A percentile compares a stretch with the other conserved stretches of the same genome.
Evolutionary conservation across 176 grass and related monocot genomes (phyloP).

Genomic region (Hyparrhenia diplandra): DNA sequence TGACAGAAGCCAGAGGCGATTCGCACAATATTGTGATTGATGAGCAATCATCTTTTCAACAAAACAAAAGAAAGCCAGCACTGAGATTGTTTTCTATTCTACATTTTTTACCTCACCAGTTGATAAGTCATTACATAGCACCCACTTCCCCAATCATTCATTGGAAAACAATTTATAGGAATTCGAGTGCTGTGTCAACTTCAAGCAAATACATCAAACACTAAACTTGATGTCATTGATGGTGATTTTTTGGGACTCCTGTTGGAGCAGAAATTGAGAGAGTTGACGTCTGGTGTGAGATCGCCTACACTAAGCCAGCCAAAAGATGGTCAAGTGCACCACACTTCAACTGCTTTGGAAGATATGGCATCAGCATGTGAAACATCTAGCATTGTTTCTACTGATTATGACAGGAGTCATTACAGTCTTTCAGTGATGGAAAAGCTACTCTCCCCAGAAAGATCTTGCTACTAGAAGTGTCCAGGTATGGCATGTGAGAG

Average conservation of each 20-base stretch:
- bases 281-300: conserved; percentile 50
- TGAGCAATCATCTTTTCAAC: conserved; percentile 45
- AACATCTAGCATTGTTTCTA: conserved; percentile 44
- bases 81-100: conserved; percentile 93
- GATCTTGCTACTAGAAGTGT: conserved; percentile 26
- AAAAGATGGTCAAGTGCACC: conserved; percentile 32
- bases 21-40: conserved; percentile 84
- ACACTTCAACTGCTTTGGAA: conserved; percentile 27
- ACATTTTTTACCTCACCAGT: conserved; percentile 88
- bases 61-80: conserved; percentile 52
- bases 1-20: conserved; percentile 54
- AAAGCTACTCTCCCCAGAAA: background rate
- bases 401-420: conserved; percentile 48
- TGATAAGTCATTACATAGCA: conserved; percentile 48
- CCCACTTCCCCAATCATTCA: conserved; percentile 28
- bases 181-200: conserved; percentile 22
- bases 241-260: conserved; percentile 80
- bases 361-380: conserved; percentile 39
- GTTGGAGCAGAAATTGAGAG: conserved; percentile 83
- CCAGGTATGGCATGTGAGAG: conserved; percentile 39
- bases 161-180: conserved; percentile 18
- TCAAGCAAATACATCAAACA: conserved; percentile 22
- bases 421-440: conserved; percentile 50
- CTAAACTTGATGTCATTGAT: conserved; percentile 48
- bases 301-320: conserved; percentile 52